Conservation (phyloP, 2,329 filamentous ascomycete genomes). For the Rutstroemia sp. region DNA sequence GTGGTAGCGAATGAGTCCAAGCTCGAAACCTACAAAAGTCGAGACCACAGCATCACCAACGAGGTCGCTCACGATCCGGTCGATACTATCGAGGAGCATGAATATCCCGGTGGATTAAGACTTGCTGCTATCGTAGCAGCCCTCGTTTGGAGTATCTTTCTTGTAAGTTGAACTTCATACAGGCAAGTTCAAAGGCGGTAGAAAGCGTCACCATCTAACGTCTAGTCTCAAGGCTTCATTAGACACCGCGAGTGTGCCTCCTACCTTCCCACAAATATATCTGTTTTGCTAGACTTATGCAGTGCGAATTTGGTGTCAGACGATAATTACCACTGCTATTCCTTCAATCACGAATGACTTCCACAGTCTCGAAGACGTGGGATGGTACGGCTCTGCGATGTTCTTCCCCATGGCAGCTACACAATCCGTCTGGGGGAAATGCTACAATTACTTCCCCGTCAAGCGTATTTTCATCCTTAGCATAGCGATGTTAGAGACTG, state of each 20-base stretch:
- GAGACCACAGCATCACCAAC: background rate
- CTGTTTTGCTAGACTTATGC: too few species aligned
- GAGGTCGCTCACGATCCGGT: background rate
- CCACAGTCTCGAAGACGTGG: conserved; percentile 40
- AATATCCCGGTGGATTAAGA: conserved; percentile 24
- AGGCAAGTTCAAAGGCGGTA: background rate
- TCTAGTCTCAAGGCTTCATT: background rate
- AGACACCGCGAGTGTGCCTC: background rate
- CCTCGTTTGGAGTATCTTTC: conserved; percentile 40
- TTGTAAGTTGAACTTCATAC: conserved; percentile 28
- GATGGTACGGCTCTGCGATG: conserved; percentile 54
- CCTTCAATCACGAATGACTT: conserved; percentile 46
- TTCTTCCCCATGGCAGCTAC: conserved; percentile 38
- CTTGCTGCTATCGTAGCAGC: conserved; percentile 38
- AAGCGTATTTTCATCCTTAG: conserved; percentile 27
- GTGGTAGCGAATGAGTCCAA: background rate
- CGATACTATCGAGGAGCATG: conserved; percentile 17
- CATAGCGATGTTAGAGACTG: conserved; percentile 32
- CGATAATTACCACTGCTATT: conserved; percentile 40
- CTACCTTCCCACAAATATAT: background rate
- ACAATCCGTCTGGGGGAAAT: conserved; percentile 27
- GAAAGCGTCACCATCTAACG: background rate
- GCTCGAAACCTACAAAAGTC: background rate
- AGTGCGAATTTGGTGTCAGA: background rate
- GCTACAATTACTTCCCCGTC: conserved; percentile 29